Base-by-base conservation (phyloP, 352 stramenopile genomes). In the Globisporangium uncinulatum region DNA sequence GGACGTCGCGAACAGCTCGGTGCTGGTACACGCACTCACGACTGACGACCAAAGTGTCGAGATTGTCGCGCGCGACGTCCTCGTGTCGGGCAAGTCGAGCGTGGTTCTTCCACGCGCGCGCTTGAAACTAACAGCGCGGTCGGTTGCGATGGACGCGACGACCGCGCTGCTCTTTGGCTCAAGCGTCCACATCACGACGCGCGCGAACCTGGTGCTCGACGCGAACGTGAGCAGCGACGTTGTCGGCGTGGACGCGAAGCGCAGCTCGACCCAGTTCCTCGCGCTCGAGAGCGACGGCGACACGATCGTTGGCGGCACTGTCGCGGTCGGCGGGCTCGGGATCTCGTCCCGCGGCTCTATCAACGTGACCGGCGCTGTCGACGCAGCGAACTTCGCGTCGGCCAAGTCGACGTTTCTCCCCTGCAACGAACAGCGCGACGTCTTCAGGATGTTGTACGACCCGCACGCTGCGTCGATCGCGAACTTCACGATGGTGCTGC, bases 401-500 rank as follows among this genome's bases (percentile, higher is more conserved):
- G 72, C 76, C 32, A 71, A 74, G 45, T 73, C 71, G 19, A 73
- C 66, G 2, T 85, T 87, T 21, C 61, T 62, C 24, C 70, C 76
- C 0, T 87, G 77, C 54, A 70, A 81, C 48, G 64, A 85, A 10
- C 71, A 82, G 45, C 57, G 70, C 5, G 70, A 64, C 66, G 39
- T 59, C 49, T 17, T 46, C 54, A 6, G 63, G 29, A 14, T 13
- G 37, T 10, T 46, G 11, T 63, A 59, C 17, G 52, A 62, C 20
- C 49, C 54, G 7, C 34, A 54, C 5, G 45, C 44, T 2, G 24
- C 59, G 19, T 61, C 52, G 10, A 42, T 63, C 14, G 62, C 56
- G 37, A 92, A 92, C 54, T 92, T 86, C 37, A 91, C 83, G 31
- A 58, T 91, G 14, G 61, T 83, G 1, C 45, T 92, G 6, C 54